Conservation (phyloP, 139 green algal genomes). For the Tetradesmus obliquus region DNA sequence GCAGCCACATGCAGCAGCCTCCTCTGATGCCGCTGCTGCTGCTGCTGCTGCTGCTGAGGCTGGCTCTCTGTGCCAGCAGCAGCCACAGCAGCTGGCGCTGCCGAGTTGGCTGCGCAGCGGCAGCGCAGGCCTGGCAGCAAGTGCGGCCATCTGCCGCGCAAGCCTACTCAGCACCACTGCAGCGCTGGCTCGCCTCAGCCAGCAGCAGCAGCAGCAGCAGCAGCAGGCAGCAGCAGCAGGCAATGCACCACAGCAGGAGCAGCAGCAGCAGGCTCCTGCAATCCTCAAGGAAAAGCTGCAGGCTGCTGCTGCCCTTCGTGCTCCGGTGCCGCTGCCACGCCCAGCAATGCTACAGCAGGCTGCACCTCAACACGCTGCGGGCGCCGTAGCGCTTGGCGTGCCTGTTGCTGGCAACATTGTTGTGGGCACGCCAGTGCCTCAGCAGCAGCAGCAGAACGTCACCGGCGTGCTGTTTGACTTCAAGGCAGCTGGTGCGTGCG, state of each 20-base stretch:
- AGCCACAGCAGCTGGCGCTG: not conserved
- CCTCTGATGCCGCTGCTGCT: not conserved
- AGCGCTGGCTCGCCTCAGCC: constrained; percentile 9
- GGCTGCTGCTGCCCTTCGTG: not conserved
- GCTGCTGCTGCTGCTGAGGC: not conserved
- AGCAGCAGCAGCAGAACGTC: constrained; percentile 1
- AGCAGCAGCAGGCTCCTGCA: not conserved
- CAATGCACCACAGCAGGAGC: not conserved
- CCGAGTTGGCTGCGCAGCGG: not conserved
- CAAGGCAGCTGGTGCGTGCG: not conserved
- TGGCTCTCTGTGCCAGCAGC: not conserved
- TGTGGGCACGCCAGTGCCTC: not conserved
- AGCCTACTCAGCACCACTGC: constrained; percentile 21
- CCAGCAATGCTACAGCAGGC: not conserved
- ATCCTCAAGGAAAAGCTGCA: not conserved
- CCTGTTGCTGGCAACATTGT: not conserved
- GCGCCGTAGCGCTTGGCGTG: not conserved
- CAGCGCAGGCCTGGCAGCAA: not conserved
- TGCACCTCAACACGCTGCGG: not conserved
- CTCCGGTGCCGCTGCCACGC: not conserved
- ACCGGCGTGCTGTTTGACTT: not conserved
- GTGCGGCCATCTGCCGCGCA: not conserved
- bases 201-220: constrained; percentile 20
- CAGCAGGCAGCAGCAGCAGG: not conserved
- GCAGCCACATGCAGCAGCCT: not conserved